Evolutionary conservation across 2,329 filamentous ascomycete species (phyloP).

Genomic region (Aspergillus arachidicola): DNA sequence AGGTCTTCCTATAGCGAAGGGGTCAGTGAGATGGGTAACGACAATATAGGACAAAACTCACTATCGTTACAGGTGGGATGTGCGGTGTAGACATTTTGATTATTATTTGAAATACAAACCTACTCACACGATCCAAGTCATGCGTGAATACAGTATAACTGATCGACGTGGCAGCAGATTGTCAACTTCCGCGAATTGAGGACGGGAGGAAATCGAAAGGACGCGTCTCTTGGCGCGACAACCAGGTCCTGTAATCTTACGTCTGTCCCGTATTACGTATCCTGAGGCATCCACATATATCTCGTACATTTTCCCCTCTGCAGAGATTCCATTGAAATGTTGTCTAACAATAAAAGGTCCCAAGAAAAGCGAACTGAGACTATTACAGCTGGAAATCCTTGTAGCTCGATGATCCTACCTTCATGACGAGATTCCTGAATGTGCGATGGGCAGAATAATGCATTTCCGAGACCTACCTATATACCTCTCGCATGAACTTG

Average conservation of each 20-base stretch:
- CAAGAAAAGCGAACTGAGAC: not conserved
- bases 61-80: slow-evolving; percentile 40
- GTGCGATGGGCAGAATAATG: not conserved
- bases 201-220: not conserved
- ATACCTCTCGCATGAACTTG: too few species aligned
- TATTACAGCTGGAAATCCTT: not conserved
- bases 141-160: not conserved
- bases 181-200: not conserved
- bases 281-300: not conserved
- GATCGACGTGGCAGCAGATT: not conserved
- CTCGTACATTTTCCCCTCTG: not conserved
- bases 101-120: not conserved
- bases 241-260: not conserved
- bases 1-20: slow-evolving; percentile 58
- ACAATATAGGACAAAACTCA: slow-evolving; percentile 20
- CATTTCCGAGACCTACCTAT: not conserved
- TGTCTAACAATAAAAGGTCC: not conserved
- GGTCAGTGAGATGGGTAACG: not conserved
- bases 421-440: not conserved
- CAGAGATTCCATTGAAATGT: not conserved
- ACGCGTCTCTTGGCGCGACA: slow-evolving; percentile 4
- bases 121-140: not conserved
- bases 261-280: not conserved
- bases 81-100: slow-evolving; percentile 23
- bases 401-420: not conserved